Conservation (phyloP, 2,329 filamentous ascomycete genomes). For the Colletotrichum sp. region DNA sequence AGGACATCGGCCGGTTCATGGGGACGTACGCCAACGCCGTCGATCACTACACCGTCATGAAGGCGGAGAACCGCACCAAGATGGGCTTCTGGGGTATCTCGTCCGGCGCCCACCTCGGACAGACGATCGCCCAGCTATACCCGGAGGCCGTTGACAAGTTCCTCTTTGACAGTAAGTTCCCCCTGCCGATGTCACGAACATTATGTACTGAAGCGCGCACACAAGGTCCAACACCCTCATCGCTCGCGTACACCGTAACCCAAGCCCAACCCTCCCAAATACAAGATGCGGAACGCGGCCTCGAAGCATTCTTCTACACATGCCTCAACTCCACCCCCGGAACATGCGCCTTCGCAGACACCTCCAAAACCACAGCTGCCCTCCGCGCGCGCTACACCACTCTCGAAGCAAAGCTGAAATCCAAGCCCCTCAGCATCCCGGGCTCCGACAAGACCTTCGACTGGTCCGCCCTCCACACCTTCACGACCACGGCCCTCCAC, state of each 20-base stretch:
- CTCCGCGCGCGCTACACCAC: background rate
- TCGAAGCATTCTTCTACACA: background rate
- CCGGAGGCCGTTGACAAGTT: background rate
- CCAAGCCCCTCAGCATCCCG: background rate
- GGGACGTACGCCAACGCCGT: constrained; percentile 6
- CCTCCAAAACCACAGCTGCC: background rate
- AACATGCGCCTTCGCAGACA: background rate
- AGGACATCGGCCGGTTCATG: background rate
- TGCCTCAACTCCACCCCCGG: background rate
- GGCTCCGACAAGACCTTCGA: background rate
- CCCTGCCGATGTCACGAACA: accelerated
- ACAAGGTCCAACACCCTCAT: background rate
- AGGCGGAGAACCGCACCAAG: constrained; percentile 5
- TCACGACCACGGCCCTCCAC: background rate
- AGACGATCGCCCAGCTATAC: background rate
- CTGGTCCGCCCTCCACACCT: constrained; percentile 2
- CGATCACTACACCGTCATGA: constrained; percentile 6
- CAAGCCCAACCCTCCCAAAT: background rate
- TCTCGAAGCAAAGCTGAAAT: background rate
- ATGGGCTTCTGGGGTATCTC: background rate
- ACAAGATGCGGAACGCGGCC: background rate
- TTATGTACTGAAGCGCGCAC: background rate
- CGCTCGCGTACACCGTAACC: background rate
- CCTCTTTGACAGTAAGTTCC: background rate
- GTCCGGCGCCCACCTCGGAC: background rate